phyloP scores from a whole-genome alignment of 305 asterid genomes.

The Coffea humblotiana region DNA sequence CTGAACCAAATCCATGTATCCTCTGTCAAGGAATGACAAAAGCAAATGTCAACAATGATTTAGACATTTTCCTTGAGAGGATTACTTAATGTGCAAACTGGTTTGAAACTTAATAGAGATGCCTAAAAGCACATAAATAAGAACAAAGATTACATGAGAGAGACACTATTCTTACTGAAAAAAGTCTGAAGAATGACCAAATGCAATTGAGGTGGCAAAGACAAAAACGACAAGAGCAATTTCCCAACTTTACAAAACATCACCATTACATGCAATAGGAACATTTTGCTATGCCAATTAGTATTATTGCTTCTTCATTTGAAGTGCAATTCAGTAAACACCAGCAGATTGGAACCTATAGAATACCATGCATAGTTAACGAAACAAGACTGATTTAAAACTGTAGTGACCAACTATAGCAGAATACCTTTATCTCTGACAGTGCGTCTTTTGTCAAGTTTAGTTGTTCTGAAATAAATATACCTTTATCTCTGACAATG shows the following conservation, averaged over 20 bases:
- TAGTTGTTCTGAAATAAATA: slow-evolving; percentile 71
- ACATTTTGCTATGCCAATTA: not conserved
- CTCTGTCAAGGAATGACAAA: slow-evolving; percentile 45
- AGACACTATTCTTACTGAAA: not conserved
- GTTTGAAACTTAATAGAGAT: not conserved
- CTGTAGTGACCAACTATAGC: not conserved
- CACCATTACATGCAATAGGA: not conserved
- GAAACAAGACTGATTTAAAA: slow-evolving; percentile 3
- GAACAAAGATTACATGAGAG: not conserved
- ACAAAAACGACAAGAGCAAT: not conserved
- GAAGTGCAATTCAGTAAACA: not conserved
- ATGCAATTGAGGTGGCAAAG: not conserved
- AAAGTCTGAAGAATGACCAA: not conserved
- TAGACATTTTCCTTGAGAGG: not conserved
- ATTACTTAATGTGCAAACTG: not conserved
- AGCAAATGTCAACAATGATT: slow-evolving; percentile 19
- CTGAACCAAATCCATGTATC: slow-evolving; percentile 49
- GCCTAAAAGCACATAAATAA: not conserved
- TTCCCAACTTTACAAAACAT: not conserved
- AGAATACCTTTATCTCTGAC: slow-evolving; percentile 64
- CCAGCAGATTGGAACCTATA: not conserved
- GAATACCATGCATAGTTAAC: not conserved
- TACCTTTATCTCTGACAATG: slow-evolving; percentile 75
- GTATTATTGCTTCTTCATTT: not conserved
- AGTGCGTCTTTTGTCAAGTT: slow-evolving; percentile 60